Percentiles rank a stretch among this genome's conserved stretches.
Conservation (phyloP, 1,139 yeast species). For the Pichia inconspicua region DNA sequence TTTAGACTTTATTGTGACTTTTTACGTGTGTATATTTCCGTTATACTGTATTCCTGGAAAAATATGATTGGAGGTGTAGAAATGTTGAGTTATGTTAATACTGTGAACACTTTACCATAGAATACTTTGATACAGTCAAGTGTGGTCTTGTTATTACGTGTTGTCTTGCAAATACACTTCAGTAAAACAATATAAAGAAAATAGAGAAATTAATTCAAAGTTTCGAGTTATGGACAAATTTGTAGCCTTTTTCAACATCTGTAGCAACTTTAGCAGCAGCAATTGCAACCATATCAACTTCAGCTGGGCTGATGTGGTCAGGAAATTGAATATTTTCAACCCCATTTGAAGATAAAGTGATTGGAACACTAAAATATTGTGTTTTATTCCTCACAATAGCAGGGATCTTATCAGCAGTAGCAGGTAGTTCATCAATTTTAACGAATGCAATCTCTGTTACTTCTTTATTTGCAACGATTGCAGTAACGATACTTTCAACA, state of each 20-base stretch:
- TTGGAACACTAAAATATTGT: conserved; percentile 59
- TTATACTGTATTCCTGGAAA: neutral
- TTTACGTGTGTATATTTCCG: neutral
- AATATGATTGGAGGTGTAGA: too few relatives aligned
- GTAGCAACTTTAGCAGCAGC: neutral
- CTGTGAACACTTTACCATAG: neutral
- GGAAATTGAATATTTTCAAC: conserved; percentile 41
- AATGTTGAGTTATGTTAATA: too few relatives aligned
- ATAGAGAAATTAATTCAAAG: conserved; percentile 24
- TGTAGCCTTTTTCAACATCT: conserved; percentile 48
- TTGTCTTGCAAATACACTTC: too few relatives aligned
- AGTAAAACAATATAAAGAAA: neutral
- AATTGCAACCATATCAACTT: conserved; percentile 27
- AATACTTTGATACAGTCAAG: neutral
- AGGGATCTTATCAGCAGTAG: conserved; percentile 9
- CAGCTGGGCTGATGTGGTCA: conserved; percentile 32
- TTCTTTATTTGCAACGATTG: conserved; percentile 29
- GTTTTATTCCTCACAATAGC: conserved; percentile 33
- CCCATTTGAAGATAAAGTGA: conserved; percentile 43
- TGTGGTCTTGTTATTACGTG: too few relatives aligned
- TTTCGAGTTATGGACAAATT: conserved; percentile 46
- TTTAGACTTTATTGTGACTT: conserved; percentile 9
- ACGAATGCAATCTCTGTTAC: conserved; percentile 50
- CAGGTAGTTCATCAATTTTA: conserved; percentile 44
- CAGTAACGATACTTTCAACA: conserved; percentile 43